phyloP scores from a whole-genome alignment of 2,329 filamentous ascomycete species.

The Claviceps paspali region DNA sequence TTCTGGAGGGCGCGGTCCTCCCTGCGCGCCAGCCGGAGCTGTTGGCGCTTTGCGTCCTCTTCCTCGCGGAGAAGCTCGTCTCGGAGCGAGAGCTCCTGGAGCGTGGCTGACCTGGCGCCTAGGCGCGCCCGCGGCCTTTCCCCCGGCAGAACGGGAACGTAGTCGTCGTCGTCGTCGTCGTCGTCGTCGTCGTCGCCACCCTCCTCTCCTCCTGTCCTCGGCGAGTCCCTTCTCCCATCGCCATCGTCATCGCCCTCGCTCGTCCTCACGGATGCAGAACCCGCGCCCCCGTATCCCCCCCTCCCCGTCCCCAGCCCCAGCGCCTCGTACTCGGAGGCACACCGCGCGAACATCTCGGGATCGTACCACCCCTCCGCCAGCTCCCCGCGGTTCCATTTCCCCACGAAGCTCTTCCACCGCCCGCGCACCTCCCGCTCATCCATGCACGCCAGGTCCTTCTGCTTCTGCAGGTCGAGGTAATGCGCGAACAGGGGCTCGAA shows the following conservation, averaged over 20 bases:
- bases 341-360: conserved; percentile 45
- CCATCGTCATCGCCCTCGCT: conserved; percentile 7
- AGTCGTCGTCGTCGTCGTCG: conserved; percentile 38
- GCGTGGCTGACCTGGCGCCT: conserved; percentile 51
- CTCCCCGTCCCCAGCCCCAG: neutral
- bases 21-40: conserved; percentile 46
- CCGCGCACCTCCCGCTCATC: conserved; percentile 63
- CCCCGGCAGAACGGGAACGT: conserved; percentile 26
- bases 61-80: conserved; percentile 36
- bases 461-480: conserved; percentile 82
- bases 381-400: conserved; percentile 83
- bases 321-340: conserved; percentile 15
- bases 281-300: neutral
- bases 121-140: conserved; percentile 9
- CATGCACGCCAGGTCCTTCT: conserved; percentile 51
- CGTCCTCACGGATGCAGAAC: neutral
- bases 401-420: conserved; percentile 84
- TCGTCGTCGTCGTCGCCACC: conserved; percentile 12
- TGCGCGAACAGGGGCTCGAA: conserved; percentile 64
- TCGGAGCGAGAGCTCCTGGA: conserved; percentile 56
- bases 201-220: conserved; percentile 6
- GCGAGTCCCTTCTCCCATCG: conserved; percentile 2
- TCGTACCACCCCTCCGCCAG: conserved; percentile 91
- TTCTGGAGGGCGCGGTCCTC: conserved; percentile 52
- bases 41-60: conserved; percentile 32